Percentiles rank a stretch among this genome's conserved stretches.
These are phyloP conservation scores for Yarrowia galli DNA, from an alignment of 1,139 yeast genomes.

Conservation along the genomic window DNA sequence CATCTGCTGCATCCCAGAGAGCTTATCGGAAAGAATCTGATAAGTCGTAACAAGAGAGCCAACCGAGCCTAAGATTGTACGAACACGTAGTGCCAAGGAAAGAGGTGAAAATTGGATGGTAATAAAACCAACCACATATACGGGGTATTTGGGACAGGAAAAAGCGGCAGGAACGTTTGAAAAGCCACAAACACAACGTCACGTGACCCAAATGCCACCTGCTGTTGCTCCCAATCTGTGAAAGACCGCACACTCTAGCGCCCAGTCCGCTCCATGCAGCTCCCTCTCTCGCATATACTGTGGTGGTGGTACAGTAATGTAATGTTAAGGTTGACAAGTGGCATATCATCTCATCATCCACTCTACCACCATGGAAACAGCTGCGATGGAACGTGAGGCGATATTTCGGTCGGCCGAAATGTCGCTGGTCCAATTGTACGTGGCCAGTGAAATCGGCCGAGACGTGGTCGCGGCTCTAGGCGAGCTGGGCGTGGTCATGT, in stretches of 20 bases:
- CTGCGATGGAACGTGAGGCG: slow-evolving; percentile 33
- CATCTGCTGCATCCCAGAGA: neutral
- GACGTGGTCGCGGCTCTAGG: slow-evolving; percentile 87
- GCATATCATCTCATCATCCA: slow-evolving; percentile 7
- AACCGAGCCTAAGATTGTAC: slow-evolving; percentile 1
- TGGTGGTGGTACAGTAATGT: neutral
- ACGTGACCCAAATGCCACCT: no score
- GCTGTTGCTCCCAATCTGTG: no score
- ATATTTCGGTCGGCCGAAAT: slow-evolving; percentile 76
- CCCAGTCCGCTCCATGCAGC: neutral
- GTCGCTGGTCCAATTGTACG: slow-evolving; percentile 89
- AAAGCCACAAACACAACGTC: no score
- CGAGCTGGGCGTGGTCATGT: slow-evolving; percentile 80
- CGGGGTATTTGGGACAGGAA: no score
- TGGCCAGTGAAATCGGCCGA: slow-evolving; percentile 89
- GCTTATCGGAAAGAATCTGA: slow-evolving; percentile 33
- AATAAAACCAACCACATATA: no score
- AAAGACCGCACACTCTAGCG: no score
- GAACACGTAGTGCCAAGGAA: slow-evolving; percentile 21
- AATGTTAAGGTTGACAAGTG: slow-evolving; percentile 37
- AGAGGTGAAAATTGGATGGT: no score
- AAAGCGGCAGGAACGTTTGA: no score
- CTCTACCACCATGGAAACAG: neutral
- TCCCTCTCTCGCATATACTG: neutral
- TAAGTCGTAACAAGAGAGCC: neutral